Base-by-base conservation (phyloP, 371 early-diverging fungal genomes). In the Entomophthora muscae region DNA sequence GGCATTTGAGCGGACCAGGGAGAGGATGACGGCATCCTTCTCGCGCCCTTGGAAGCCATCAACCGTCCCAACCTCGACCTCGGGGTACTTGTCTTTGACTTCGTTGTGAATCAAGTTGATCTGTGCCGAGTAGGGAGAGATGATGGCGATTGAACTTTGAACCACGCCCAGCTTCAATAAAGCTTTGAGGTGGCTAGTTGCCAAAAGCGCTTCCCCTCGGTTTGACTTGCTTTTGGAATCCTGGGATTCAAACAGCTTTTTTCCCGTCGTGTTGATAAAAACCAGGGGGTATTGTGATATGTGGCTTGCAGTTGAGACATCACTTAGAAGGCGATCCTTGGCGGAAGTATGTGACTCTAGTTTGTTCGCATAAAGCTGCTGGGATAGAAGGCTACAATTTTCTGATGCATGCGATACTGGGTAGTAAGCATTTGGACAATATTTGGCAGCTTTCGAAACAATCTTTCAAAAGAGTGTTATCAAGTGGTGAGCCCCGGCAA, bases 11-110 rank as follows among this genome's bases (percentile, higher is more conserved):
- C 93, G 74, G 2, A 95, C 95, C 12, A 94, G 71, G 0, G 87
- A 82, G 24, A 98, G 61, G 3, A 97, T 72, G 24, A 96, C 84
- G 0, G 86, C 91, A 61, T 96, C 93, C 65, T 91, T 91, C 72
- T 97, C 98, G 63, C 90, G 80, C 0, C 98, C 98, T 71, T 98
- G 98, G 68, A 96, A 94, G 0, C 95, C 93, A 73, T 98, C 98
- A 0, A 97, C 93, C 1, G 89, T 84, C 70, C 70, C 67, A 10
- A 62, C 58, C 56, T 52, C 61, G n/a, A 51, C 33, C 53, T 53
- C 53, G 2, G 42, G 61, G 28, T 12, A 61, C 3, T 1, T 31
- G 3, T 31, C 32, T 31, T 27, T 17, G 21, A 58, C 5, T 3
- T 30, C 27, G 3, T 26, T 17, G 24, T 77, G 42, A 1, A 61